Conservation (phyloP, 2,329 filamentous ascomycete species). For the Aspergillus arachidicola region DNA sequence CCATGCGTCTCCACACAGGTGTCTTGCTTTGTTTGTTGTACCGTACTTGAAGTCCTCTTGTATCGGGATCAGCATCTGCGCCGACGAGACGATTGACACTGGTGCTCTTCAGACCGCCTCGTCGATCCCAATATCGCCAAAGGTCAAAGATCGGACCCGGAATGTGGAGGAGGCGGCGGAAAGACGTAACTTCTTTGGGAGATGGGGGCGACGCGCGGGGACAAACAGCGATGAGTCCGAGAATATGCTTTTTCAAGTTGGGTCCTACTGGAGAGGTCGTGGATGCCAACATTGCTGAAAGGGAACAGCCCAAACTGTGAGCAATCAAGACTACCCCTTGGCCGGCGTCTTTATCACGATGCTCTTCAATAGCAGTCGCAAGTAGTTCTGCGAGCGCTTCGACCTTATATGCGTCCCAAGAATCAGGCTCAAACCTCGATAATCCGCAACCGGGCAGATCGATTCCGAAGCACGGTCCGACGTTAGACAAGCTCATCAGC, state of each 20-base stretch:
- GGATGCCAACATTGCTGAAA: constrained; percentile 72
- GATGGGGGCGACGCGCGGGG: constrained; percentile 69
- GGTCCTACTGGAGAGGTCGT: constrained; percentile 56
- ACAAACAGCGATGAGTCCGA: constrained; percentile 79
- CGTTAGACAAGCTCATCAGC: constrained; percentile 76
- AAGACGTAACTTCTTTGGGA: constrained; percentile 53
- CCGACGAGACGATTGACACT: constrained; percentile 76
- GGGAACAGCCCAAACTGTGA: constrained; percentile 86
- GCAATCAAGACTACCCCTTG: constrained; percentile 80
- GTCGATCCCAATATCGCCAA: constrained; percentile 75
- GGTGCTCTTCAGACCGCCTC: constrained; percentile 74
- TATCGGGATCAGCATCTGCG: constrained; percentile 42
- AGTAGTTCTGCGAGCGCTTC: constrained; percentile 76
- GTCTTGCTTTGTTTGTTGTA: constrained; percentile 81
- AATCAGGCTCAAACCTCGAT: constrained; percentile 70
- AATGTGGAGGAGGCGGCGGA: constrained; percentile 65
- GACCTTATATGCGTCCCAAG: constrained; percentile 78
- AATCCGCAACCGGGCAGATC: constrained; percentile 89
- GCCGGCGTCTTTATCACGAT: constrained; percentile 64
- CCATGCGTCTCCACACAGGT: constrained; percentile 80
- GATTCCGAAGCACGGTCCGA: constrained; percentile 82
- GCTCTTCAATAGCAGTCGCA: constrained; percentile 70
- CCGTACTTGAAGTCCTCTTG: constrained; percentile 45
- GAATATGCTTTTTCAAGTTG: constrained; percentile 64
- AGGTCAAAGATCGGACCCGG: constrained; percentile 71